Base-by-base conservation (phyloP, 139 green algal genomes). In the Chlorella sp. region DNA sequence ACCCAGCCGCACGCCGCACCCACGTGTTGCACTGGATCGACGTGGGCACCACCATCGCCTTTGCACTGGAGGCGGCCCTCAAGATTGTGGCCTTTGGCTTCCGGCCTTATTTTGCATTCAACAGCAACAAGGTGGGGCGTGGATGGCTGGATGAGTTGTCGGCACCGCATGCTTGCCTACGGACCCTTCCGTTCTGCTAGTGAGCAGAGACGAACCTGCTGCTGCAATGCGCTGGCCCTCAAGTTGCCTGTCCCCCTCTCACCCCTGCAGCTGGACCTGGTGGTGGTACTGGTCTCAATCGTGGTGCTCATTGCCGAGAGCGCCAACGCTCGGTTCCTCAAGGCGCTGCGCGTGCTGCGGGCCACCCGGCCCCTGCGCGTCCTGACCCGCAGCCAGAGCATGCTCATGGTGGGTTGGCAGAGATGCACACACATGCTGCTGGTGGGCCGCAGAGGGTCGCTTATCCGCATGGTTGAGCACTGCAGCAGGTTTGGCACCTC, bases 41-140 rank as follows among this genome's bases (percentile, higher is more conserved):
- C 73, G 82, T 93, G 16, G 75, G 73, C 16, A 92, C 95, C 72
- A 96, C 94, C 46, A 54, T 73, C 46, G 80, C 90, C 11, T 97
- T 96, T 79, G 84, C 72, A 6, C 30, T 92, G 5, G 93, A 97
- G 89, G 87, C 85, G 30, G 1, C 93, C 16, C 60, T 95, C 64
- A 98, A 98, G 91, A 88, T 92, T 20, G 85, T 96, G 46, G 93
- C 93, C 17, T 95, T 93, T 87, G 91, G 87, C 14, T 95, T 95
- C 60, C 65, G 32, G 1, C 69, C 77, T 32, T 97, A 97, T 89
- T 91, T 96, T 48, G 67, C 87, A 1, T 85, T 85, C 62, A 86
- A 89, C 70, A 93, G 84, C 44, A 96, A 95, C 81, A 89, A 91
- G 83, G 88, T 92, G 54, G 28, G 73, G 36, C 36, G 38, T 3